Conservation (phyloP, 2,329 filamentous ascomycete genomes). For the Venturia carpophila region DNA sequence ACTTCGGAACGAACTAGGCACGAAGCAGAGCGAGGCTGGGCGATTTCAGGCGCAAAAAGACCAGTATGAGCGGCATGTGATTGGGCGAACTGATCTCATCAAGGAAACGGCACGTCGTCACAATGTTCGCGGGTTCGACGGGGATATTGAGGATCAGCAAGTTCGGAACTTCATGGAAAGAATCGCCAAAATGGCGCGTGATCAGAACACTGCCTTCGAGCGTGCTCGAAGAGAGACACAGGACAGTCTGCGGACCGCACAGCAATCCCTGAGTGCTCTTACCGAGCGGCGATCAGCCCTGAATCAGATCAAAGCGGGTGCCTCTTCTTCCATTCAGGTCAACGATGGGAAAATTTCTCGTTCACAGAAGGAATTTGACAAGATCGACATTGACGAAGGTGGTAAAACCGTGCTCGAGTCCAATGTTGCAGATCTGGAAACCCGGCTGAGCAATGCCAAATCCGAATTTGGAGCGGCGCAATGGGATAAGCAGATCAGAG, state of each 20-base stretch:
- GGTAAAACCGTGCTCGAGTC: slow-evolving; percentile 68
- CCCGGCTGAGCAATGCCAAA: slow-evolving; percentile 53
- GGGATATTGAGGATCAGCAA: slow-evolving; percentile 61
- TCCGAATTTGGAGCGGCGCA: slow-evolving; percentile 55
- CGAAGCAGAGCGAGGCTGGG: slow-evolving; percentile 57
- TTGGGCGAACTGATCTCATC: slow-evolving; percentile 63
- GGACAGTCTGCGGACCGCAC: slow-evolving; percentile 66
- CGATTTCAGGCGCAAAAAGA: slow-evolving; percentile 79
- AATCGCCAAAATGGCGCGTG: slow-evolving; percentile 64
- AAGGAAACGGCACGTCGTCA: slow-evolving; percentile 69
- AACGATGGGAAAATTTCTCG: slow-evolving; percentile 63
- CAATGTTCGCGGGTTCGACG: slow-evolving; percentile 74
- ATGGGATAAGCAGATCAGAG: slow-evolving; percentile 63
- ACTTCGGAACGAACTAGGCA: slow-evolving; percentile 34
- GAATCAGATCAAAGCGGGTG: slow-evolving; percentile 64
- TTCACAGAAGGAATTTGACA: slow-evolving; percentile 60
- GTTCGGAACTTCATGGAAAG: slow-evolving; percentile 70
- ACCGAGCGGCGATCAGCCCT: slow-evolving; percentile 65
- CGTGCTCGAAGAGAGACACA: slow-evolving; percentile 64
- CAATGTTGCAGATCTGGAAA: slow-evolving; percentile 61
- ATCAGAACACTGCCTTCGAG: slow-evolving; percentile 74
- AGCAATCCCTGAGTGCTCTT: slow-evolving; percentile 61
- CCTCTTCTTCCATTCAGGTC: slow-evolving; percentile 61
- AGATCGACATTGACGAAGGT: slow-evolving; percentile 80
- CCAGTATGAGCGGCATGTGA: slow-evolving; percentile 73